Base-by-base conservation (phyloP, 352 stramenopile genomes). In the Phytophthora foliorum region DNA sequence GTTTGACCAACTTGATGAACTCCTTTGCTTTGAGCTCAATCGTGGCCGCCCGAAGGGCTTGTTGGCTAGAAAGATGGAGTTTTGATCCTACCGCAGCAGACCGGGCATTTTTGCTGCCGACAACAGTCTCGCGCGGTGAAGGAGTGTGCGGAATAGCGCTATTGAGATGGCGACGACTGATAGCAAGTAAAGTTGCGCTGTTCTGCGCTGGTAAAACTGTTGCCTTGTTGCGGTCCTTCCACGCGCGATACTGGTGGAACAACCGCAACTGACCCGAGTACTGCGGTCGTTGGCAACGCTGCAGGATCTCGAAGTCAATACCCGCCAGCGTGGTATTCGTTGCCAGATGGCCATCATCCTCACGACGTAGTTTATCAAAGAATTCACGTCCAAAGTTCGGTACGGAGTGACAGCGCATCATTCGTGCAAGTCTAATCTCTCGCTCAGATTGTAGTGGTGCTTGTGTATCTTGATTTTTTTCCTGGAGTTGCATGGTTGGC, bases 251-350 rank as follows among this genome's bases (percentile, higher is more conserved):
- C n/a, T 45, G 42, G 17, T 74, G 72, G 41, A 89, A 91, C 3
- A 89, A 31, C 0, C 55, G 57, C 13, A 88, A 80, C 0, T 90
- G 60, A 0, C 68, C 52, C 0, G 77, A 80, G 27, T 87, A 81
- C 19, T 90, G 75, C 0, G 79, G 81, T 0, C 76, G 75, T 29
- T 87, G 75, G 21, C 67, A 88, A 0, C 73, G 69, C 45, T 91
- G 80, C 4, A 92, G 61, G 3, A 87, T 76, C 41, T 92, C 81
- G 42, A 89, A 92, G 32, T 87, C 76, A 21, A 92, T 80, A 4
- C 63, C 57, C 0, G 27, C 1, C 3, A 72, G 63, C 0, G 22
- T 53, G 11, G 17, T 44, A 0, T 52, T 63, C 9, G 44, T 21
- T 7, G 31, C 14, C 29, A 68, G 51, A n/a, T 49, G 51, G 0